Conservation (phyloP, 202 grass and related monocot species). For the Eragrostis tef region DNA sequence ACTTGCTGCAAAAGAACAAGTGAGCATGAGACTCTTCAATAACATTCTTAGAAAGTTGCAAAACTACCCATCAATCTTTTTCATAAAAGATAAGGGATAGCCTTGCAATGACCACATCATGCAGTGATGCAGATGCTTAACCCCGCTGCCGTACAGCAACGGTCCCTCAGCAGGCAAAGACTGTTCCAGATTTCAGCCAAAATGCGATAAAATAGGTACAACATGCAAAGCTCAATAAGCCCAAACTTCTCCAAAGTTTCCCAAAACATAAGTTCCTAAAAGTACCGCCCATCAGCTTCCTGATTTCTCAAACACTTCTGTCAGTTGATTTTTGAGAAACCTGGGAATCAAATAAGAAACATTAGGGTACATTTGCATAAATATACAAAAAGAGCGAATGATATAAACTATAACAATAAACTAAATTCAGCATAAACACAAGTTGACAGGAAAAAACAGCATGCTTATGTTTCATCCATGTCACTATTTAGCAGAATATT, state of each 20-base stretch:
- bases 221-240: not conserved
- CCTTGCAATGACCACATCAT: no score
- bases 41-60: not conserved
- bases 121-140: no score
- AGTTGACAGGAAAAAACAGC: no score
- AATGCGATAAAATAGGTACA: not conserved
- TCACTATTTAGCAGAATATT: no score
- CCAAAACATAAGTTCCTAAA: not conserved
- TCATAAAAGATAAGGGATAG: not conserved
- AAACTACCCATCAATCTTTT: not conserved
- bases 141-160: not conserved
- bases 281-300: not conserved
- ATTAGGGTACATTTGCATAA: not conserved
- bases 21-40: not conserved
- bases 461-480: no score
- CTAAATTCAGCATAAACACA: no score
- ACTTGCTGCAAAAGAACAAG: not conserved
- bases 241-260: not conserved
- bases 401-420: not conserved
- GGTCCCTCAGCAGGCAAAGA: not conserved
- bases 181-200: not conserved
- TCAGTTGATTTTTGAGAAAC: not conserved
- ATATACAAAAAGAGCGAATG: not conserved
- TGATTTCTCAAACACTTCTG: not conserved
- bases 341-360: not conserved